Evolutionary conservation across 164 flowering plant genomes (phyloP).

Genomic region (Chloranthus sessilifolius): DNA sequence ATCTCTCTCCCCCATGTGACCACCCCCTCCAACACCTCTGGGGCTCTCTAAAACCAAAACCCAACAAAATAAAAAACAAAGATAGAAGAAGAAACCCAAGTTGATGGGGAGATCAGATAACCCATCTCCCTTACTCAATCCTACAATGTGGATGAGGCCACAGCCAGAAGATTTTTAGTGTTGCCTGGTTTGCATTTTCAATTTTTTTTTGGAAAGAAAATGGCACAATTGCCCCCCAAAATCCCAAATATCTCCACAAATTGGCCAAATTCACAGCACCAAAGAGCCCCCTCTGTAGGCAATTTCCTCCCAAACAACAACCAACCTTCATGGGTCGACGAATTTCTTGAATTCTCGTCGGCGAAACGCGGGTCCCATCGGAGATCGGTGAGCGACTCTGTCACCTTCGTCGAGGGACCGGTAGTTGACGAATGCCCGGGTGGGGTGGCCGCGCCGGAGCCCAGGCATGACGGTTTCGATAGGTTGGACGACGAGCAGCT

Average conservation of each 20-base stretch:
- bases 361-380: conserved; percentile 46
- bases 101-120: no score
- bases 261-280: conserved; percentile 54
- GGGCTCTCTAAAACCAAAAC: no score
- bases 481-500: conserved; percentile 66
- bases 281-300: conserved; percentile 28
- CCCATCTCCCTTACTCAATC: no score
- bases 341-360: conserved; percentile 81
- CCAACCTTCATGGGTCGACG: conserved; percentile 62
- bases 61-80: no score
- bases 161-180: no score
- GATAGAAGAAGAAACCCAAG: no score
- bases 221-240: conserved; percentile 91
- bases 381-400: conserved; percentile 55
- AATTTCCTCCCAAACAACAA: conserved; percentile 12
- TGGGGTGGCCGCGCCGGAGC: conserved; percentile 2
- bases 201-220: conserved; percentile 15
- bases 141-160: no score
- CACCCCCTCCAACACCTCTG: conserved; percentile 23
- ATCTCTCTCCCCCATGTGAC: conserved; percentile 59
- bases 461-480: conserved; percentile 30
- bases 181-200: no score
- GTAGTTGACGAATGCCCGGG: conserved; percentile 24
- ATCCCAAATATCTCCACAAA: conserved; percentile 52
- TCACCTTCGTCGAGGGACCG: conserved; percentile 50